A percentile compares a stretch with the other conserved stretches of the same genome.
Conservation (phyloP, 2,329 filamentous ascomycete genomes). For the Hypomyces rosellus region DNA sequence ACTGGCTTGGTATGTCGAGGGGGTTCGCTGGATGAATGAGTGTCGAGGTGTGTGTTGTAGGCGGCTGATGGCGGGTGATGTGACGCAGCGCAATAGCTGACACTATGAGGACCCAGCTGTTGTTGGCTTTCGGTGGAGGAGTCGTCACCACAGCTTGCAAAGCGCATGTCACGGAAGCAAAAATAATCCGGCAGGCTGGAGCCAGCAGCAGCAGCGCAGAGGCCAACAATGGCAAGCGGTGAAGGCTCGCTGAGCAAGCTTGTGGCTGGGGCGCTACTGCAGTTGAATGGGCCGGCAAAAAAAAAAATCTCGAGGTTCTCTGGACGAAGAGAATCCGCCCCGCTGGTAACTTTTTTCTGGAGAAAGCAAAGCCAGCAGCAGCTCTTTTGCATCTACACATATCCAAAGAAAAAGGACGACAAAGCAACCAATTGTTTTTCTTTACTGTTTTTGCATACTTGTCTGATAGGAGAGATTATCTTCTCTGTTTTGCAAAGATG, state of each 20-base stretch:
- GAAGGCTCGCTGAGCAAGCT: too few relatives aligned
- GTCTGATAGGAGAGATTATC: background rate
- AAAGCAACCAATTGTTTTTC: background rate
- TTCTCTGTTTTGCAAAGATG: constrained; percentile 43
- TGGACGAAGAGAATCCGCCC: constrained; percentile 9
- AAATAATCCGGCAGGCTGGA: too few relatives aligned
- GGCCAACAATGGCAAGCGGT: too few relatives aligned
- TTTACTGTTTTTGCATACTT: background rate
- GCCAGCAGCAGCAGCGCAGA: too few relatives aligned
- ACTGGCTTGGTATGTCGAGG: background rate
- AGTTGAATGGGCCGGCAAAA: constrained; percentile 2
- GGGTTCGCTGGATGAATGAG: background rate
- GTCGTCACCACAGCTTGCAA: too few relatives aligned
- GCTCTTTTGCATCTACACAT: constrained; percentile 5
- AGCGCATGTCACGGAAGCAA: too few relatives aligned
- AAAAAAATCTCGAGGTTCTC: constrained; percentile 17
- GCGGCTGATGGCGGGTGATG: background rate
- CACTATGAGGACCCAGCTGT: background rate
- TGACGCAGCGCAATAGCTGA: constrained; percentile 7
- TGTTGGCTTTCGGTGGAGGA: too few relatives aligned
- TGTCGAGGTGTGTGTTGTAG: background rate
- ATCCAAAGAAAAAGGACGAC: background rate
- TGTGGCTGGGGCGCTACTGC: too few relatives aligned
- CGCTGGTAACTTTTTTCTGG: constrained; percentile 13
- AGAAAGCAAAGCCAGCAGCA: background rate